phyloP scores from a whole-genome alignment of 2,329 filamentous ascomycete genomes.

The Fusarium penzigii region DNA sequence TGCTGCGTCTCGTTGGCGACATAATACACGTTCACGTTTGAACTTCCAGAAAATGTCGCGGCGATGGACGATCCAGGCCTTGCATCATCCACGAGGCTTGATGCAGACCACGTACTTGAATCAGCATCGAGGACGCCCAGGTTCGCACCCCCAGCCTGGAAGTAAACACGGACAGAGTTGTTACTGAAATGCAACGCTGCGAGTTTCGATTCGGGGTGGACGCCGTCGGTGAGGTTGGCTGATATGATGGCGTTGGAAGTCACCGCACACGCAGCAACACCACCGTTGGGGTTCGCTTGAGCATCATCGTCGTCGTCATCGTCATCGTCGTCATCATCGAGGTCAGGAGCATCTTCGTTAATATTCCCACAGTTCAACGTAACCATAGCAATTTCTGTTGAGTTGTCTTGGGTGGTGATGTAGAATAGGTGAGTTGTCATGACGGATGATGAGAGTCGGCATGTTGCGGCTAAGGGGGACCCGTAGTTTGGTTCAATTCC shows the following conservation, averaged over 20 bases:
- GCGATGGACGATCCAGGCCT: constrained; percentile 12
- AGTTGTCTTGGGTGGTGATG: constrained; percentile 9
- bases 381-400: constrained; percentile 16
- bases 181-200: constrained; percentile 14
- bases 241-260: constrained; percentile 20
- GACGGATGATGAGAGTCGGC: constrained; percentile 3
- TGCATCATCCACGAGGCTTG: constrained; percentile 4
- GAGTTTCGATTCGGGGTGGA: constrained; percentile 18
- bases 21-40: constrained; percentile 14
- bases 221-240: constrained; percentile 6
- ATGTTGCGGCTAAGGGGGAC: constrained; percentile 17
- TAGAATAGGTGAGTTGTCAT: constrained; percentile 18
- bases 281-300: background rate
- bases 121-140: constrained; percentile 13
- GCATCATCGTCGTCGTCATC: constrained; percentile 1
- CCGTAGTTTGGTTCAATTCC: constrained; percentile 21
- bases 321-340: background rate
- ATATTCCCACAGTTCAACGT: constrained; percentile 13
- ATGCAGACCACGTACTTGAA: constrained; percentile 4
- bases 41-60: constrained; percentile 6
- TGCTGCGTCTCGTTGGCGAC: constrained; percentile 10
- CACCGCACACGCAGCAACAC: constrained; percentile 8
- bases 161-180: constrained; percentile 15
- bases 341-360: constrained; percentile 3
- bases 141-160: constrained; percentile 13